Evolutionary conservation across 2,329 filamentous ascomycete species (phyloP).

Genomic region (Trichophyton schoenleinii): DNA sequence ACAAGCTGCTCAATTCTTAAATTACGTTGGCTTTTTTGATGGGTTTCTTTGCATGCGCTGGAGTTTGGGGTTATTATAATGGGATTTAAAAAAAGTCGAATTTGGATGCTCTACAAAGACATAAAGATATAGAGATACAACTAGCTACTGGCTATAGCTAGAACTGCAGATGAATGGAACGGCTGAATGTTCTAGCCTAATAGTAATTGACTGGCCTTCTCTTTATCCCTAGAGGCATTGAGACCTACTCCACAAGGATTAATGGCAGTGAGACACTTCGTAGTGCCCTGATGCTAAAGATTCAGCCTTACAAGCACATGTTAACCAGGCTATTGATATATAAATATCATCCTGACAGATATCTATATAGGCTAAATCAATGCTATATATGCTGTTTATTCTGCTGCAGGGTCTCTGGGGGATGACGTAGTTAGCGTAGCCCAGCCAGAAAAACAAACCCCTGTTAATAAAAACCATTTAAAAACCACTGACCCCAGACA

Average conservation of each 20-base stretch:
- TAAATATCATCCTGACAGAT: not conserved
- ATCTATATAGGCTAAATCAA: not conserved
- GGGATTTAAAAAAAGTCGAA: not conserved
- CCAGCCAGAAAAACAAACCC: not conserved
- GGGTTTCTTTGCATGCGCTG: not conserved
- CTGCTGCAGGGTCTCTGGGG: not conserved
- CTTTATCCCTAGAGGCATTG: not conserved
- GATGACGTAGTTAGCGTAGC: not conserved
- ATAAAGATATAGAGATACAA: not conserved
- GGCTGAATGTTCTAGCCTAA: not conserved
- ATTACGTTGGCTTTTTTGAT: not conserved
- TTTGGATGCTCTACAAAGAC: not conserved
- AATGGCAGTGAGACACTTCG: not conserved
- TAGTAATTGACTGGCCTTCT: not conserved
- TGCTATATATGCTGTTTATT: too few relatives aligned
- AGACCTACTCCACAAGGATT: not conserved
- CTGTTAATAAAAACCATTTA: not conserved
- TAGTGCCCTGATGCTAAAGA: not conserved
- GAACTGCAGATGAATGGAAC: not conserved
- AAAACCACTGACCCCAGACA: not conserved
- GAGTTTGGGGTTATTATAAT: not conserved
- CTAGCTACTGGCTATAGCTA: not conserved
- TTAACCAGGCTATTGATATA: not conserved
- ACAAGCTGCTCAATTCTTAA: constrained; percentile 36
- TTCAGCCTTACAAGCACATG: not conserved